Base-by-base conservation (phyloP, 2,329 filamentous ascomycete species). In the Incumbomyces delicatus region DNA sequence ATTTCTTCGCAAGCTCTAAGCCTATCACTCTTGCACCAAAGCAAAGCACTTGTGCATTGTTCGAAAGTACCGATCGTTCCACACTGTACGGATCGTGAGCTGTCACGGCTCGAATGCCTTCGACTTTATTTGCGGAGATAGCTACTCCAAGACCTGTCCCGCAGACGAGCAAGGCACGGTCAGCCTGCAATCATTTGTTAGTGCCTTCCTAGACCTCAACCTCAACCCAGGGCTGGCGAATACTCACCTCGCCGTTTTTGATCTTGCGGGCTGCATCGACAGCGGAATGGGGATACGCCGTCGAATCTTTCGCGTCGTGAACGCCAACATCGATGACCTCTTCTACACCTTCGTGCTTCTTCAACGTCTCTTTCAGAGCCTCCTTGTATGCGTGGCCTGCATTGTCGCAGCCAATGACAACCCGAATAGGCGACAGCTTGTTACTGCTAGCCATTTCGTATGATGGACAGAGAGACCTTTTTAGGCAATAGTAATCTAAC, bases 41-140 rank as follows among this genome's bases (percentile, higher is more conserved):
- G 63, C 87, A 94, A 51, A 94, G 68, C 29, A 94, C 86, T 67
- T 94, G 87, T 2, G 86, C 85, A 62, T 94, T 82, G 64, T 94
- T 94, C 68, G 83, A 87, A 59, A 90, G 67, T 10, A 94, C 77
- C 16, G 83, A 80, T 41, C 86, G 71, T 73, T 94, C 87, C 5
- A 94, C 85, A 47, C 77, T 82, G 71, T 89, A 94, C 55, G 80
- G 82, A 62, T 94, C 87, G 63, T 94, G 87, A 1, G 87, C 87
- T 4, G 87, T 94, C 14, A 94, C 87, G n/a, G 87, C 87, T 18
- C 87, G 74, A 51, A 94, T 79, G 5, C 87, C 87, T 47, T 80
- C 82, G 53, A 94, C 80, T 66, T 94, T 94, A 74, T 94, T 94
- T 55, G 87, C 87, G n/a, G 78, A 71, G 61, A 94, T 94, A 57